Evolutionary conservation across 1,139 yeast species (phyloP).

Genomic region (Suhomyces guaymorum): DNA sequence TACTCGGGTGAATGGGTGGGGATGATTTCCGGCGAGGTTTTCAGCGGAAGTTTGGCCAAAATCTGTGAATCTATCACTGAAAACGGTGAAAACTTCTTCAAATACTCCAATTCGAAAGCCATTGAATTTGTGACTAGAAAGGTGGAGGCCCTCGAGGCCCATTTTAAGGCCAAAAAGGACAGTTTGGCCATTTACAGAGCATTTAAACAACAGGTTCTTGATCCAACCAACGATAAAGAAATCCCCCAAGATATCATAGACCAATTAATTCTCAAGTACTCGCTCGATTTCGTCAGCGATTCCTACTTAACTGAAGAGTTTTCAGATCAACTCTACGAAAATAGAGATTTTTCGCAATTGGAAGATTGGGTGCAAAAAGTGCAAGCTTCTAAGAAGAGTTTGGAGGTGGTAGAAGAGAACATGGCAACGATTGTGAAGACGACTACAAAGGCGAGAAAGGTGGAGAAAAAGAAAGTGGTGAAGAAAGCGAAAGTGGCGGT

Average conservation of each 20-base stretch:
- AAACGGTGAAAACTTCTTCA: constrained; percentile 51
- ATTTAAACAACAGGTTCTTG: constrained; percentile 23
- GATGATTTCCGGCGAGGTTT: constrained; percentile 25
- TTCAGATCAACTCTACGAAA: constrained; percentile 17
- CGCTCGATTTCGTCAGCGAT: constrained; percentile 34
- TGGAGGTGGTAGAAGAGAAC: constrained; percentile 37
- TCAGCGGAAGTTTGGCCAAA: constrained; percentile 26
- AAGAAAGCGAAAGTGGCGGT: constrained; percentile 44
- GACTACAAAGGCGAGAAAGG: constrained; percentile 18
- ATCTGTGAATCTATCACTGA: constrained; percentile 51
- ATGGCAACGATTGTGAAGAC: constrained; percentile 30
- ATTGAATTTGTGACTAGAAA: constrained; percentile 32
- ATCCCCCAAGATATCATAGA: constrained; percentile 33
- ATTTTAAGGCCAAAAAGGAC: constrained; percentile 22
- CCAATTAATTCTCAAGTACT: constrained; percentile 23
- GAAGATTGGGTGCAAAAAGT: constrained; percentile 32
- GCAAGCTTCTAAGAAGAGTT: constrained; percentile 26
- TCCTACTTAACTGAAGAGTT: constrained; percentile 25
- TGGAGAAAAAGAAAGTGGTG: constrained; percentile 16
- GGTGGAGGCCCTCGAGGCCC: constrained; percentile 27
- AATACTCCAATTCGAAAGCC: constrained; percentile 37
- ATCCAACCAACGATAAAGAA: constrained; percentile 19
- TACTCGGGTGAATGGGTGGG: constrained; percentile 26
- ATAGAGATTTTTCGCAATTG: constrained; percentile 27
- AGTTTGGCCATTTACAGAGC: constrained; percentile 12